Evolutionary conservation across 495 filamentous ascomycete species (phyloP).

Genomic region (Xylaria castorea): DNA sequence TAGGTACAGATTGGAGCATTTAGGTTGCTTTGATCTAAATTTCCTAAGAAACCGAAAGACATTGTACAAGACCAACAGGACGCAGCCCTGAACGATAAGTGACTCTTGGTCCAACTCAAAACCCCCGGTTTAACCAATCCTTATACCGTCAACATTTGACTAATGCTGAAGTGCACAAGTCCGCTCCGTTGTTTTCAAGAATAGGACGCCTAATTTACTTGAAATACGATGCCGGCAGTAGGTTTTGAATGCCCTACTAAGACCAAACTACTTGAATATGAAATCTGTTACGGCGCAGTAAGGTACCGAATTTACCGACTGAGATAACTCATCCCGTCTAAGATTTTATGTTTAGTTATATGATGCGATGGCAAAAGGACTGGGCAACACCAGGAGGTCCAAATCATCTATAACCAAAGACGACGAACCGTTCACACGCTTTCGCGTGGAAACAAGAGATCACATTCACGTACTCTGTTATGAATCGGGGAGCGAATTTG

Average conservation of each 20-base stretch:
- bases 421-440: neutral
- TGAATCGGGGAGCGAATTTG: neutral
- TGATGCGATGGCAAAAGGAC: neutral
- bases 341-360: neutral
- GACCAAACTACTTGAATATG: neutral
- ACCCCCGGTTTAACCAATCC: neutral
- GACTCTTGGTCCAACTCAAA: too few species aligned
- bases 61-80: neutral
- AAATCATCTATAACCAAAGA: neutral
- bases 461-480: neutral
- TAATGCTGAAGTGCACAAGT: neutral
- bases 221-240: neutral
- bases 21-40: neutral
- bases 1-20: too few species aligned
- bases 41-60: neutral
- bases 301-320: neutral
- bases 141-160: neutral
- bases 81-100: neutral
- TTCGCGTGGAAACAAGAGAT: neutral
- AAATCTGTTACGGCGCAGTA: slow-evolving; percentile 13
- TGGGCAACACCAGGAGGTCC: neutral
- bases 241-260: neutral
- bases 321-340: neutral
- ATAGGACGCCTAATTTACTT: neutral
- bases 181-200: neutral